A percentile compares a stretch with the other conserved stretches of the same genome.
These are phyloP conservation scores for Smallanthus sonchifolius DNA, from an alignment of 129 eudicot species.

Conservation along the genomic window DNA sequence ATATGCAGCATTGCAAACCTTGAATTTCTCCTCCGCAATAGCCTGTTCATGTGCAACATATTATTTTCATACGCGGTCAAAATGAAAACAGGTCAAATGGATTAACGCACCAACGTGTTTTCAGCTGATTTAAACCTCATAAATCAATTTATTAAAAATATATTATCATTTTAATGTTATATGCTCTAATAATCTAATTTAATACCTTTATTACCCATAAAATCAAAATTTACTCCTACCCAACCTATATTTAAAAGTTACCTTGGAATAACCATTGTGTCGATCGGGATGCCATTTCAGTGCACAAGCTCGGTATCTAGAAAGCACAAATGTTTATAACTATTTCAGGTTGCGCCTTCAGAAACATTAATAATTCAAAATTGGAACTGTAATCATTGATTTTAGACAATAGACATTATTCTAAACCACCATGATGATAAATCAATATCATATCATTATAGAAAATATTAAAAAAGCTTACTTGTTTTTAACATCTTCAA, in stretches of 20 bases:
- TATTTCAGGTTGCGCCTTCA: background rate
- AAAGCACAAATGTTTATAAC: background rate
- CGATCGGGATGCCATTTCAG: slow-evolving; percentile 99
- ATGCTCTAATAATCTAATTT: background rate
- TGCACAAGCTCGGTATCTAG: slow-evolving; percentile 82
- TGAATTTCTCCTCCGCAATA: slow-evolving; percentile 75
- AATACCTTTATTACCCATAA: background rate
- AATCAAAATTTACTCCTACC: background rate
- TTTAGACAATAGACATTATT: background rate
- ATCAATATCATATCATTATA: background rate
- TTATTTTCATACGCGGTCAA: background rate
- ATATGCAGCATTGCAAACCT: slow-evolving; percentile 79
- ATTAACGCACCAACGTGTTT: background rate
- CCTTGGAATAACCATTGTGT: slow-evolving; percentile 88
- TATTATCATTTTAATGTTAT: background rate
- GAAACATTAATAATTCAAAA: background rate
- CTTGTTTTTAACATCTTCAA: slow-evolving; percentile 86
- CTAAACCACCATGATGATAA: background rate
- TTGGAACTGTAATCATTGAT: background rate
- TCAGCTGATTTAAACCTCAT: background rate
- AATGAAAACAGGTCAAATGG: background rate
- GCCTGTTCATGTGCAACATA: slow-evolving; percentile 39
- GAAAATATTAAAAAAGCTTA: slow-evolving; percentile 28
- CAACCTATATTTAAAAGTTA: background rate
- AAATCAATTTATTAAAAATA: background rate